Conservation (phyloP, 2,329 filamentous ascomycete species). For the Fusarium temperatum region DNA sequence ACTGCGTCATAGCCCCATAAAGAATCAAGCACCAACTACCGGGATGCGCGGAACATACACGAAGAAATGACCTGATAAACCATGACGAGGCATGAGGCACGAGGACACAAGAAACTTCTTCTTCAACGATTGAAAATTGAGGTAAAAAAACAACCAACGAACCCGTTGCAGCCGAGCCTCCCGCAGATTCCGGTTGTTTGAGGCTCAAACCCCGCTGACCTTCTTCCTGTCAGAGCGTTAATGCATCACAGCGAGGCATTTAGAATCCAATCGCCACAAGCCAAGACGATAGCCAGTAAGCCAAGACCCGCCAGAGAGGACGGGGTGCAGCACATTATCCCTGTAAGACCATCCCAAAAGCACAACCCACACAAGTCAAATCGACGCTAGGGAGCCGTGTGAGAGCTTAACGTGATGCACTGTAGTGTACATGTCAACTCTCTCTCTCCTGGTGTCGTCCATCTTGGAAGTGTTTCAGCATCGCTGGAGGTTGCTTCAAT, state of each 20-base stretch:
- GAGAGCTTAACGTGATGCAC: constrained; percentile 13
- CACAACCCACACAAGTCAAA: constrained; percentile 21
- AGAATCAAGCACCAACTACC: constrained; percentile 13
- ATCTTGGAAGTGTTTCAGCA: constrained; percentile 27
- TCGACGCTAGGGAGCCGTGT: constrained; percentile 35
- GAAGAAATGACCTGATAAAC: constrained; percentile 1
- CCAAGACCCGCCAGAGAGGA: constrained; percentile 25
- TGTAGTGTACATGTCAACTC: constrained; percentile 20
- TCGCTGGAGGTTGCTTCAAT: constrained; percentile 22
- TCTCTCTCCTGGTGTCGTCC: neutral
- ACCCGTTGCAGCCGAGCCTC: constrained; percentile 31
- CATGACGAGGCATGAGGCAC: constrained; percentile 3
- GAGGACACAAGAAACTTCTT: neutral
- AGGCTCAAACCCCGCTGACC: constrained; percentile 30
- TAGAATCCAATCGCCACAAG: constrained; percentile 33
- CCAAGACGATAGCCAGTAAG: constrained; percentile 24
- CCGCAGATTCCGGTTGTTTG: constrained; percentile 33
- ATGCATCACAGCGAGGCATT: constrained; percentile 26
- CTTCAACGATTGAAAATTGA: neutral
- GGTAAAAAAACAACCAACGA: neutral
- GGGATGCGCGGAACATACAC: constrained; percentile 26
- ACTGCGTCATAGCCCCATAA: constrained; percentile 35
- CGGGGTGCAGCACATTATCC: constrained; percentile 26
- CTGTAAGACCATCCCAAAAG: neutral
- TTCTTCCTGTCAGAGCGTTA: constrained; percentile 7